Evolutionary conservation across 2,329 filamentous ascomycete genomes (phyloP).

Genomic region (Aspergillus sp.): DNA sequence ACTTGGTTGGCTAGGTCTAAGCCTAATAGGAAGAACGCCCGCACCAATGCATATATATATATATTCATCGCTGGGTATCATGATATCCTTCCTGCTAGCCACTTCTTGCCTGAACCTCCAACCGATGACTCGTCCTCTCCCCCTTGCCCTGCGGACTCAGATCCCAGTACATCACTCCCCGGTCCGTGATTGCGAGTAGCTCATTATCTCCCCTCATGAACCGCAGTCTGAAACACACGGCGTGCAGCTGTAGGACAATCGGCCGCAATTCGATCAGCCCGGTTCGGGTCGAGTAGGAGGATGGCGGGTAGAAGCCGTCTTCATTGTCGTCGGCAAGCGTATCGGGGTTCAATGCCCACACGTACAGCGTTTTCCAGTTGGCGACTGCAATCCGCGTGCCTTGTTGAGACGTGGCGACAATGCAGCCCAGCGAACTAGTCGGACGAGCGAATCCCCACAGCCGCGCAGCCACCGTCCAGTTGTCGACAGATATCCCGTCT

Average conservation of each 20-base stretch:
- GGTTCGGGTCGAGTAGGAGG: constrained; percentile 12
- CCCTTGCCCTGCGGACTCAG: constrained; percentile 22
- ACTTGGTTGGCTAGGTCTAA: no score
- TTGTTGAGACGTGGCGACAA: constrained; percentile 24
- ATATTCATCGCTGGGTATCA: no score
- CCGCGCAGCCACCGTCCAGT: constrained; percentile 28
- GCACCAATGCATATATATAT: no score
- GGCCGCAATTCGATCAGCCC: constrained; percentile 23
- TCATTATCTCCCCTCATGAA: constrained; percentile 30
- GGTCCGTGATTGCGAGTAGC: constrained; percentile 33
- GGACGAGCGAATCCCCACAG: constrained; percentile 26
- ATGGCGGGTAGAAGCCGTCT: constrained; percentile 23
- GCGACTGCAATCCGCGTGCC: constrained; percentile 34
- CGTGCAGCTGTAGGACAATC: constrained; percentile 23
- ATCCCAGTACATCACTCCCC: constrained; percentile 31
- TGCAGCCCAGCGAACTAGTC: constrained; percentile 29
- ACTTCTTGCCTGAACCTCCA: no score
- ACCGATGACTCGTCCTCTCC: constrained; percentile 8
- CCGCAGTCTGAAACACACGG: constrained; percentile 29
- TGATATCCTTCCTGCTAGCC: no score
- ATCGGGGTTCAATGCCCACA: constrained; percentile 33
- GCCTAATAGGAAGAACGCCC: no score
- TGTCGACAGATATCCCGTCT: constrained; percentile 29
- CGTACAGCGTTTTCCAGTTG: constrained; percentile 33
- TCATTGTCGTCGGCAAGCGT: constrained; percentile 24